Conservation (phyloP, 139 green algal genomes). For the Closterium sp. region DNA sequence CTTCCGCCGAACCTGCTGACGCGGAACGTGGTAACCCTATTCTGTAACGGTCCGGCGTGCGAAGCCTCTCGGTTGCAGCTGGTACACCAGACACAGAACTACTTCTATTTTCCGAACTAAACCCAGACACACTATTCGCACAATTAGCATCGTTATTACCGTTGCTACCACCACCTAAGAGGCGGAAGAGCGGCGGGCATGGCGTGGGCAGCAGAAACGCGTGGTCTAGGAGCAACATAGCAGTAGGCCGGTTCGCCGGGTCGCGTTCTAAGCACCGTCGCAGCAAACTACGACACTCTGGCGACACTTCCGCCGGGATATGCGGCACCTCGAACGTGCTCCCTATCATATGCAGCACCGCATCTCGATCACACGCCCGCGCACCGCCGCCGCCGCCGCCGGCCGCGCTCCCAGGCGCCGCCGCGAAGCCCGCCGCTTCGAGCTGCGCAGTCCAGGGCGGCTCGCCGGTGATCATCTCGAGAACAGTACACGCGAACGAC, state of each 20-base stretch:
- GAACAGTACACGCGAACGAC: conserved; percentile 91
- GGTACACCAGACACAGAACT: not conserved
- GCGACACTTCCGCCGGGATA: conserved; percentile 62
- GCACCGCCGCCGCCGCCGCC: conserved; percentile 62
- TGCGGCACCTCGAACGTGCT: conserved; percentile 71
- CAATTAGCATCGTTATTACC: not conserved
- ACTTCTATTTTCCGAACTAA: not conserved
- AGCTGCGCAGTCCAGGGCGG: conserved; percentile 77
- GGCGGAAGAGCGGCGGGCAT: conserved; percentile 26
- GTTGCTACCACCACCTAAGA: not conserved
- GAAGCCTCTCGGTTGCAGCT: not conserved
- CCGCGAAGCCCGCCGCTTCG: conserved; percentile 53
- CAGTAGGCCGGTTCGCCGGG: conserved; percentile 24
- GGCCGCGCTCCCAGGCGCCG: not conserved
- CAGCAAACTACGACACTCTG: conserved; percentile 84
- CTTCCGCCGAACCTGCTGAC: not conserved
- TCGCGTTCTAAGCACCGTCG: conserved; percentile 78
- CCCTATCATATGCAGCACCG: conserved; percentile 89
- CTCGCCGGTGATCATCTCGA: conserved; percentile 93
- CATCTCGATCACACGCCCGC: not conserved
- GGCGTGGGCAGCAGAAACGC: conserved; percentile 17
- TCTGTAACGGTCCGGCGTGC: not conserved
- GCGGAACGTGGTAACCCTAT: not conserved
- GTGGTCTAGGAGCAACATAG: conserved; percentile 29
- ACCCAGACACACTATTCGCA: not conserved